These are phyloP conservation scores for Penicillium lagena DNA, from an alignment of 495 filamentous ascomycete genomes.

Conservation along the genomic window DNA sequence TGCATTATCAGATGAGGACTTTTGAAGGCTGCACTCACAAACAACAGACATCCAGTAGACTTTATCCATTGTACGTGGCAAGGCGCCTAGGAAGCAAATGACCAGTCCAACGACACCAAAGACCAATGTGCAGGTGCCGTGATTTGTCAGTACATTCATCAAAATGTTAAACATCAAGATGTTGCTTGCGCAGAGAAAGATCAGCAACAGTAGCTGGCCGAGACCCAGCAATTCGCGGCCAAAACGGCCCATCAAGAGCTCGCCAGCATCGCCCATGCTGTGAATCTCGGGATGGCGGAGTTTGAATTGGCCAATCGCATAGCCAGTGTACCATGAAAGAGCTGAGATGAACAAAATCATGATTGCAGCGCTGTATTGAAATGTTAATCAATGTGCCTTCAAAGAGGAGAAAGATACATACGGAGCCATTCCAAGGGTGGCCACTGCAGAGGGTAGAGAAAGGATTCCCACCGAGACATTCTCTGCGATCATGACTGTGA, in stretches of 20 bases:
- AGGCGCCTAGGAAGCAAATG: conserved; percentile 53
- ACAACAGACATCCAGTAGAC: conserved; percentile 54
- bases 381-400: neutral
- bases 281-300: conserved; percentile 43
- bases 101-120: conserved; percentile 60
- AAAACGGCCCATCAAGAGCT: conserved; percentile 55
- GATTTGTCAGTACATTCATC: conserved; percentile 55
- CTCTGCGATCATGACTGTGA: conserved; percentile 56
- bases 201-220: conserved; percentile 58
- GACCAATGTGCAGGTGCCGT: conserved; percentile 60
- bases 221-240: conserved; percentile 57
- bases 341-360: conserved; percentile 55
- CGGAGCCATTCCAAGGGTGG: conserved; percentile 54
- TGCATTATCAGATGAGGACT: neutral
- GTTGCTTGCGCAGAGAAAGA: conserved; percentile 71
- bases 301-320: conserved; percentile 31
- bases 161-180: conserved; percentile 62
- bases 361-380: conserved; percentile 31
- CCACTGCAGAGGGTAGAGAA: conserved; percentile 57
- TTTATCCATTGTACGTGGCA: conserved; percentile 59
- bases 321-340: conserved; percentile 50
- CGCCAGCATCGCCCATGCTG: conserved; percentile 65
- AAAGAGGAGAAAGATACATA: conserved; percentile 11
- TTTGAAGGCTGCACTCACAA: conserved; percentile 24
- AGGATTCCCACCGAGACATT: conserved; percentile 62